A percentile compares a stretch with the other conserved stretches of the same genome.
Conservation (phyloP, 805 yeast species). For the Komagataella phaffii region DNA sequence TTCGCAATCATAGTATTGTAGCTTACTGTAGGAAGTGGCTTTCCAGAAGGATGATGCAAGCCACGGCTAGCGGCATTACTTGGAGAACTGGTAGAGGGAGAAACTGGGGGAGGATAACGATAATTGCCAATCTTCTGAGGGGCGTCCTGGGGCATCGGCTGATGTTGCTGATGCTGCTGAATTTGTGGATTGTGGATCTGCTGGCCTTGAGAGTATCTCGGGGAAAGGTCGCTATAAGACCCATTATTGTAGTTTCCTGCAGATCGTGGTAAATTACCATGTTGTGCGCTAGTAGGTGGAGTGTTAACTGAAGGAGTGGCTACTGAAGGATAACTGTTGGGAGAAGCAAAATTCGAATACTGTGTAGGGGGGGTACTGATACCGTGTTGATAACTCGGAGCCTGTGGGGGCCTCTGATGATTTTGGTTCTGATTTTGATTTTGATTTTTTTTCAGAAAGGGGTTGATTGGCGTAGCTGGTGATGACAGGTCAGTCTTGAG, state of each 20-base stretch:
- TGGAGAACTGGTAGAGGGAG: not conserved
- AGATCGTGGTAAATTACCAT: not conserved
- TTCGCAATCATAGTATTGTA: not conserved
- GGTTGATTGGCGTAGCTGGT: not conserved
- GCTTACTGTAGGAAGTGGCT: not conserved
- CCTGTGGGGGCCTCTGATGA: not conserved
- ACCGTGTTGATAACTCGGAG: not conserved
- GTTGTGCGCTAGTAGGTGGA: not conserved
- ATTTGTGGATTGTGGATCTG: not conserved
- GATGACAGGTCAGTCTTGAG: not conserved
- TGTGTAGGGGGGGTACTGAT: not conserved
- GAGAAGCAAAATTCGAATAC: not conserved
- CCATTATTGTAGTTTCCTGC: not conserved
- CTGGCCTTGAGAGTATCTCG: not conserved
- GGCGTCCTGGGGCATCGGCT: not conserved
- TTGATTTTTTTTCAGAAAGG: not conserved
- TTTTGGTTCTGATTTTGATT: too few relatives aligned
- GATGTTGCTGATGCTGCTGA: not conserved
- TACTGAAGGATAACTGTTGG: not conserved
- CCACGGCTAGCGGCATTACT: not conserved
- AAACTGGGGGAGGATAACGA: not conserved
- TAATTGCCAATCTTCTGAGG: not conserved
- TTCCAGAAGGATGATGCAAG: not conserved
- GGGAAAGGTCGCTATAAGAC: not conserved
- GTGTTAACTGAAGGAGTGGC: not conserved